Base-by-base conservation (phyloP, 2,329 filamentous ascomycete genomes). In the Botrytis byssoidea region DNA sequence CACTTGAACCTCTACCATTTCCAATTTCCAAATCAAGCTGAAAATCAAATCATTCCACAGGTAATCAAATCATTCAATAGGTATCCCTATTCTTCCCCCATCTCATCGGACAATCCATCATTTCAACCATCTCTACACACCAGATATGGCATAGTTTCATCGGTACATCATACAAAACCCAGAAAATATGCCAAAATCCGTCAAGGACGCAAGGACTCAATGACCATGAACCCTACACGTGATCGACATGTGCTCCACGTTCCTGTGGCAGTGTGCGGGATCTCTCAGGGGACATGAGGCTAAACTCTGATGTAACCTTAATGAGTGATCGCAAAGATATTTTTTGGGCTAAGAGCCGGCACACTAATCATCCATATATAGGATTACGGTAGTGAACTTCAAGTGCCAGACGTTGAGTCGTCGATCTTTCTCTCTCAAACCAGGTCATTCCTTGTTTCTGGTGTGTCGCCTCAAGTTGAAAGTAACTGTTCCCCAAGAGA, bases 221-320 rank as follows among this genome's bases (percentile, higher is more conserved):
- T 25, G 44, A 35, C 14, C 65, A 35, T 40, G 65, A 68, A 16
- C 46, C 65, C 25, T 57, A 55, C 48, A 68, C 65, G 65, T 68
- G 65, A 67, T 67, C 7, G 35, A 42, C 65, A 68, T 57, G 65
- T 55, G 65, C 35, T 29, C 46, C 25, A 42, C 25, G 32, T 22
- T 57, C 35, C 9, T 4, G 25, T 48, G 29, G 32, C 29, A 51
- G 44, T 40, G 29, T 12, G 42, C n/a, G 64, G 42, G 35, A 46
- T 22, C 61, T 44, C n/a, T 29, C 35, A 29, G 46, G 46, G 63
- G 44, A 37, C 32, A 18, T 51, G 44, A 55, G 46, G 44, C 1
- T 51, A 29, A 67, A 29, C 22, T 29, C 51, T 48, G 64, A 29
- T 32, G 32, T 55, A 40, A 67, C 64, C 46, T 40, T 35, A 37